phyloP scores from a whole-genome alignment of 306 rosid genomes.

The Vigna hirtella region DNA sequence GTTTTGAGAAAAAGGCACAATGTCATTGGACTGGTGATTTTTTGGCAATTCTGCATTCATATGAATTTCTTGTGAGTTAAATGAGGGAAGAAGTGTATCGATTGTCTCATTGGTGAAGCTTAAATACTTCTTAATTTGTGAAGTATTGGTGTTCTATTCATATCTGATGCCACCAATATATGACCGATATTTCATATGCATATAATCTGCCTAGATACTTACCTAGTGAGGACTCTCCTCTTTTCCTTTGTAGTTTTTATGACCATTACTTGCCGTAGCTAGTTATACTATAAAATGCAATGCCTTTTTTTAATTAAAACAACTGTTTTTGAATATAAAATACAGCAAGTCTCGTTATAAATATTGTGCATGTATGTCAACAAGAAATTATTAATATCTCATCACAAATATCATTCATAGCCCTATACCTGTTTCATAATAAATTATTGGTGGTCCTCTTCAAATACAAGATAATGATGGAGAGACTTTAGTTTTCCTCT shows the following conservation, averaged over 20 bases:
- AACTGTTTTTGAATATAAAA: neutral
- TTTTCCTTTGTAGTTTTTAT: neutral
- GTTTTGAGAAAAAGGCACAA: constrained; percentile 35
- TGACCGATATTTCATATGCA: neutral
- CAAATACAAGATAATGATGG: constrained; percentile 16
- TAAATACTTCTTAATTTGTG: neutral
- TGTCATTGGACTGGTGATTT: constrained; percentile 7
- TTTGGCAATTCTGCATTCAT: neutral
- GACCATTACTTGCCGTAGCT: neutral
- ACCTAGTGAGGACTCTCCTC: neutral
- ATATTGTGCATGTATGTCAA: neutral
- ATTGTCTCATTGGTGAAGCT: neutral
- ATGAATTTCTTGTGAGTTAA: neutral
- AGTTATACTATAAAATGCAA: neutral
- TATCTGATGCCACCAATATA: neutral
- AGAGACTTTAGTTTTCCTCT: constrained; percentile 21
- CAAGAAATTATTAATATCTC: neutral
- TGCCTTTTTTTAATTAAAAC: neutral
- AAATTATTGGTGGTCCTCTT: neutral
- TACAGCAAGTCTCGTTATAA: neutral
- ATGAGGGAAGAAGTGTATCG: constrained; percentile 3
- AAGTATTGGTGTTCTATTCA: neutral
- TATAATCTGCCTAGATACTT: neutral
- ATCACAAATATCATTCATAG: neutral
- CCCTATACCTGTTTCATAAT: neutral